Base-by-base conservation (phyloP, 768 basidiomycete genomes). In the Gyrodon lividus region DNA sequence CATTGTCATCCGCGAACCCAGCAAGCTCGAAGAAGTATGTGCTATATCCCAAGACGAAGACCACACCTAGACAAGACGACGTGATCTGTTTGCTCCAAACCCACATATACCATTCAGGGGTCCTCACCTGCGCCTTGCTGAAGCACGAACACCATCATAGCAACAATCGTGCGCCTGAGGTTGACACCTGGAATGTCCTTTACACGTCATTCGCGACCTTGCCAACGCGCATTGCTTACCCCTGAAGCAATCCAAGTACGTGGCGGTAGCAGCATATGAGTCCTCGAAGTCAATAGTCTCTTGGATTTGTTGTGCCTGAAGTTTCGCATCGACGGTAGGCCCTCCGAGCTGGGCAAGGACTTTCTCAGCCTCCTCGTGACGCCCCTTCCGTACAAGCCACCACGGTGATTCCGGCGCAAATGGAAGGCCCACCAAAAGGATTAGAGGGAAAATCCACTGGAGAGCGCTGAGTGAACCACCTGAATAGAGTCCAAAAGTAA, bases 1-100 rank as follows among this genome's bases (percentile, higher is more conserved):
- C 68, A 0, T 64, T 61, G 46, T 37, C 45, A 12, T 53, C 38
- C 4, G 58, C 48, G 44, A 71, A 70, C 22, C 70, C 66, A 13
- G 70, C 62, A 31, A 72, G 70, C 51, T 71, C 67, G 33, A 71
- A 70, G 53, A 71, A 70, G 61, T 71, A 72, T 42, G 61, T 62
- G 13, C 65, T 63, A 44, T 44, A 67, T n/a, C 62, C 60, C 46
- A 66, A 47, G 6, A 66, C 57, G 46, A 66, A 67, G 28, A 60
- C 56, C 2, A 65, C 60, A 28, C 65, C 65, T 66, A 19, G n/a
- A n/a, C n/a, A 38, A 35, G 40, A 43, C 19, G 35, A 16, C 1
- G 13, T 13, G 14, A 3, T 43, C 37, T 39, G 13, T 16, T 41
- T 20, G 22, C 20, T 10, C n/a, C 1, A 19, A 7, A 22, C 14